Evolutionary conservation across 2,329 filamentous ascomycete species (phyloP).

Genomic region (Diaporthe amygdali): DNA sequence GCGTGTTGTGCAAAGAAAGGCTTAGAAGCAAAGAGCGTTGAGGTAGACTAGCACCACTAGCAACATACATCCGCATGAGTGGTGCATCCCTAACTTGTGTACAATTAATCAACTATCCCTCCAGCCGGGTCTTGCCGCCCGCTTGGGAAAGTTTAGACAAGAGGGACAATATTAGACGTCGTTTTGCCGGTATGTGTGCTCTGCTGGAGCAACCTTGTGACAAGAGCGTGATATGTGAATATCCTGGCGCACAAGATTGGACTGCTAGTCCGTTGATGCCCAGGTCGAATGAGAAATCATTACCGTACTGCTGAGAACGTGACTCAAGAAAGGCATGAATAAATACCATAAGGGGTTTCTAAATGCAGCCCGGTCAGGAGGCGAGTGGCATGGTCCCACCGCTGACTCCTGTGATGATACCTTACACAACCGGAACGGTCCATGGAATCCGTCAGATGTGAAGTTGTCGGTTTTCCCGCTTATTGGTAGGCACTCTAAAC

Average conservation of each 20-base stretch:
- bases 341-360: neutral
- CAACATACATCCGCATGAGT: constrained; percentile 13
- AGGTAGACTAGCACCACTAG: constrained; percentile 18
- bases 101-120: constrained; percentile 16
- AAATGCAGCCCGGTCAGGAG: neutral
- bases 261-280: neutral
- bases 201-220: constrained; percentile 14
- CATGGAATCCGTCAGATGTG: neutral
- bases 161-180: constrained; percentile 22
- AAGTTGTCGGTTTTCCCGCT: neutral
- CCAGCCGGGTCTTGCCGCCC: constrained; percentile 8
- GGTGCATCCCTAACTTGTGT: constrained; percentile 21
- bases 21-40: constrained; percentile 23
- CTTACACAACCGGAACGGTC: neutral
- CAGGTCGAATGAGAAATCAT: neutral
- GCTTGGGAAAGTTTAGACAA: constrained; percentile 17
- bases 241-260: too few species aligned
- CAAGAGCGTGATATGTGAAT: neutral
- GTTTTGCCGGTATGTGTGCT: constrained; percentile 10
- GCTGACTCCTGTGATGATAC: neutral
- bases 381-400: neutral
- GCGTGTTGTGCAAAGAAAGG: constrained; percentile 17
- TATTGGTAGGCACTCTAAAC: neutral
- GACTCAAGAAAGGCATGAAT: neutral
- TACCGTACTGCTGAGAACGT: neutral